Evolutionary conservation across 2,329 filamentous ascomycete genomes (phyloP).

Genomic region (Aspergillus ustus): DNA sequence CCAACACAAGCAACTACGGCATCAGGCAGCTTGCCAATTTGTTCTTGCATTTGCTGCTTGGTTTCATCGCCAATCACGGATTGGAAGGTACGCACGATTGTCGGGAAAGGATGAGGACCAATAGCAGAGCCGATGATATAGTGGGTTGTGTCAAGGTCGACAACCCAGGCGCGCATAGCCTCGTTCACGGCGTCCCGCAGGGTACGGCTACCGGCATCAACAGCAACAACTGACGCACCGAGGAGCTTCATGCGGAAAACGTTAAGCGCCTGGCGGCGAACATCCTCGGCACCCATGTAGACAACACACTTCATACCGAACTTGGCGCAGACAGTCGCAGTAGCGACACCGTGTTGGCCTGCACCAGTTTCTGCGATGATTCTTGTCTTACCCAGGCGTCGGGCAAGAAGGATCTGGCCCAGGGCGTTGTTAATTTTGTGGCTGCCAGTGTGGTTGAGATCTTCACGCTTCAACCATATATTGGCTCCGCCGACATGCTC

Average conservation of each 20-base stretch:
- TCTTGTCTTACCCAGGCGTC: constrained; percentile 86
- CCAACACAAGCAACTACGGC: constrained; percentile 96
- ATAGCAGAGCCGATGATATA: constrained; percentile 99
- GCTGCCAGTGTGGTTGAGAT: constrained; percentile 95
- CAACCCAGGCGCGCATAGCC: constrained; percentile 91
- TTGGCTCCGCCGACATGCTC: constrained; percentile 89
- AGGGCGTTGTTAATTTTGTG: constrained; percentile 99
- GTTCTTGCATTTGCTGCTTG: constrained; percentile 84
- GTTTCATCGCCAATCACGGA: constrained; percentile 95
- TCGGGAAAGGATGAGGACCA: constrained; percentile 95
- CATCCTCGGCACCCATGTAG: constrained; percentile 98
- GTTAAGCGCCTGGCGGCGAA: constrained; percentile 92
- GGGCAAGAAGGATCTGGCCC: constrained; percentile 86
- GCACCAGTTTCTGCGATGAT: constrained; percentile 98
- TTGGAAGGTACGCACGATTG: constrained; percentile 96
- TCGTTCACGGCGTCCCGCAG: constrained; percentile 92
- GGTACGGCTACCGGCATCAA: constrained; percentile 85
- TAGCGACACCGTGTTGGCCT: constrained; percentile 96
- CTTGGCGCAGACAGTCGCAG: constrained; percentile 95
- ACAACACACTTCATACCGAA: constrained; percentile 98
- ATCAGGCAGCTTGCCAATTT: constrained; percentile 87
- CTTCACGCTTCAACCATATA: constrained; percentile 97
- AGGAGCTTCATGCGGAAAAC: constrained; percentile 98
- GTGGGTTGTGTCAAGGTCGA: constrained; percentile 89
- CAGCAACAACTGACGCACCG: constrained; percentile 87